These are phyloP conservation scores for Plasmodium gonderi DNA, from an alignment of 169 alveolate genomes.

Conservation along the genomic window DNA sequence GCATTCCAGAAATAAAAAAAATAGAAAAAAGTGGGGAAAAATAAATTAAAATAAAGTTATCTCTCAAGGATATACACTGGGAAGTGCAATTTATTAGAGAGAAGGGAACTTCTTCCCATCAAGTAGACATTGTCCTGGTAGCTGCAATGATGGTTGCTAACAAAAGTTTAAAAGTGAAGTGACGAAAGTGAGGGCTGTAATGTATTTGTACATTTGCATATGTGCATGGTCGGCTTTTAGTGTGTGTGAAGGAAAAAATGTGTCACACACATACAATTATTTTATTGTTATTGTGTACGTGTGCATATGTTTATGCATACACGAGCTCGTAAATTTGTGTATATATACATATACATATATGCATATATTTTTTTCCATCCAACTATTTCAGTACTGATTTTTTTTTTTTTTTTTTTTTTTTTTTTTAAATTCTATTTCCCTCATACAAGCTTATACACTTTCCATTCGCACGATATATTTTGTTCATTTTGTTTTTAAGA, in stretches of 20 bases:
- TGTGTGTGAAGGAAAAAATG: neutral
- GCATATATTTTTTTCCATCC: neutral
- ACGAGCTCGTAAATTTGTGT: neutral
- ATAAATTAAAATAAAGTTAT: neutral
- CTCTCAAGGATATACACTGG: neutral
- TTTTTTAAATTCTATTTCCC: neutral
- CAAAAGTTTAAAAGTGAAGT: neutral
- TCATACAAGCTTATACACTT: too few species aligned
- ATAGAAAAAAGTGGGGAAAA: too few species aligned
- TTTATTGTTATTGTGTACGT: neutral
- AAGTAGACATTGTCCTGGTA: neutral
- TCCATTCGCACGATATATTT: neutral
- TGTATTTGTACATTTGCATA: neutral
- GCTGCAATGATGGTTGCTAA: neutral
- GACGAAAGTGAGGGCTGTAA: neutral
- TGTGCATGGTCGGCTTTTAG: neutral
- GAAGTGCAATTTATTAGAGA: neutral
- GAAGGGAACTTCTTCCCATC: neutral
- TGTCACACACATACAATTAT: neutral
- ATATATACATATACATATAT: neutral
- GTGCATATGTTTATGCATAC: neutral
- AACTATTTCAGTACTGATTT: conserved; percentile 1
- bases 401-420: neutral
- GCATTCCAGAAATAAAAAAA: neutral
- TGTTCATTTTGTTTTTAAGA: neutral